Base-by-base conservation (phyloP, 352 stramenopile genomes). In the Phytophthora fragariae region DNA sequence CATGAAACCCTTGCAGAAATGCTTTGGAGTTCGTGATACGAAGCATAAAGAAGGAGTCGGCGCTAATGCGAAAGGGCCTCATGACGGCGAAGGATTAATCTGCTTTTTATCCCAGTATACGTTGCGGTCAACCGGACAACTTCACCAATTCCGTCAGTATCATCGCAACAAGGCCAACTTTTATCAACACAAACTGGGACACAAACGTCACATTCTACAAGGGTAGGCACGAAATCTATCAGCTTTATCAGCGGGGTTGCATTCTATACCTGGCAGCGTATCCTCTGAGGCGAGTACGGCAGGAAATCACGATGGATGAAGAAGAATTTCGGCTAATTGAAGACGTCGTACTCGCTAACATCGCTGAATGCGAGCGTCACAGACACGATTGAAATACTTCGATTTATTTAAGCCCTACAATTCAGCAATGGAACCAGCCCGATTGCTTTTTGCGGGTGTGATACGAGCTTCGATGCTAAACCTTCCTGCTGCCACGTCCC, bases 121-220 rank as follows among this genome's bases (percentile, higher is more conserved):
- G 24, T 27, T 68, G 62, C 12, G n/a, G 21, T 33, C 55, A 62
- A 69, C 57, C 15, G 62, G 62, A 57, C 76, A 81, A 27, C 66
- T 81, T 17, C 82, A 88, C 62, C 70, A 67, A 14, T 61, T 77
- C 21, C 74, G 71, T 31, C 49, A 77, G 21, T 71, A 65, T 19
- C 65, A 77, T 37, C 71, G 59, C 6, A 39, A 64, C 59, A 77
- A 74, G 29, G 71, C 71, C 49, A 74, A 74, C 41, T 49, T 17
- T 12, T 17, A 49, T 12, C 41, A 49, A 49, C 41, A 8, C 11
- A 5, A 19, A 19, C 41, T 49, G 11, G 41, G 21, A 7, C 15
- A 19, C 14, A 49, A 49, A 49, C 41, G 41, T 49, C 41, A 12
- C 10, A 49, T 7, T n/a, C 15, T 10, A n/a, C 11, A 49, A 49